phyloP scores from a whole-genome alignment of 2,329 filamentous ascomycete species.

The Aspergillus pseudonomiae region DNA sequence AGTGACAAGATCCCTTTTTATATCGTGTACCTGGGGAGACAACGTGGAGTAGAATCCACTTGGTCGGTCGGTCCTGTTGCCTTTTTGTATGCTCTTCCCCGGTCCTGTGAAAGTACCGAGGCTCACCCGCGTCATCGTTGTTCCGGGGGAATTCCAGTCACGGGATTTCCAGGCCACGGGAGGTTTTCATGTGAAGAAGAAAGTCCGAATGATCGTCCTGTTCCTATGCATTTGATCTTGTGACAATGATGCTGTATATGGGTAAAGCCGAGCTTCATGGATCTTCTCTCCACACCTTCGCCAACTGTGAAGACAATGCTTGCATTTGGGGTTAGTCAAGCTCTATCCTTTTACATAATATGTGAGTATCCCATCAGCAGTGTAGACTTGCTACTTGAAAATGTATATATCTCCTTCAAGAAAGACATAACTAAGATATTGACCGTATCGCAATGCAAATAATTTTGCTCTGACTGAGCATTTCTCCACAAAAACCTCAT shows the following conservation, averaged over 20 bases:
- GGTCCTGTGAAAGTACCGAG: constrained; percentile 36
- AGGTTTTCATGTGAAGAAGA: constrained; percentile 28
- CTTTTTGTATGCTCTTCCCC: constrained; percentile 17
- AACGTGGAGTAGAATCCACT: constrained; percentile 10
- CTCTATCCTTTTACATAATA: not conserved
- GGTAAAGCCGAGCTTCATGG: not conserved
- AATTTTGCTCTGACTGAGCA: not conserved
- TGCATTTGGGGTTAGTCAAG: not conserved
- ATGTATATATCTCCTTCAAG: too few species aligned
- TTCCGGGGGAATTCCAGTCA: constrained; percentile 26
- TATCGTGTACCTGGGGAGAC: constrained; percentile 14
- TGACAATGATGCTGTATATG: not conserved
- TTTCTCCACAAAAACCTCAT: too few species aligned
- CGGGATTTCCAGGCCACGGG: constrained; percentile 23
- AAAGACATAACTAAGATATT: too few species aligned
- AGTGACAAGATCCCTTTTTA: constrained; percentile 17
- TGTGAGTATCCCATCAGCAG: not conserved
- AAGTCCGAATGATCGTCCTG: constrained; percentile 17
- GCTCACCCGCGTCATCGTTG: constrained; percentile 30
- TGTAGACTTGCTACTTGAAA: not conserved
- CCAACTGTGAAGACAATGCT: not conserved
- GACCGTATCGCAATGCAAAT: too few species aligned
- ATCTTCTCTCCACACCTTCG: not conserved
- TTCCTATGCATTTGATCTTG: constrained; percentile 2
- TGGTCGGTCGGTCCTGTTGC: constrained; percentile 24